Evolutionary conservation across 2,329 filamentous ascomycete species (phyloP).

Genomic region (Paecilomyces formosus): DNA sequence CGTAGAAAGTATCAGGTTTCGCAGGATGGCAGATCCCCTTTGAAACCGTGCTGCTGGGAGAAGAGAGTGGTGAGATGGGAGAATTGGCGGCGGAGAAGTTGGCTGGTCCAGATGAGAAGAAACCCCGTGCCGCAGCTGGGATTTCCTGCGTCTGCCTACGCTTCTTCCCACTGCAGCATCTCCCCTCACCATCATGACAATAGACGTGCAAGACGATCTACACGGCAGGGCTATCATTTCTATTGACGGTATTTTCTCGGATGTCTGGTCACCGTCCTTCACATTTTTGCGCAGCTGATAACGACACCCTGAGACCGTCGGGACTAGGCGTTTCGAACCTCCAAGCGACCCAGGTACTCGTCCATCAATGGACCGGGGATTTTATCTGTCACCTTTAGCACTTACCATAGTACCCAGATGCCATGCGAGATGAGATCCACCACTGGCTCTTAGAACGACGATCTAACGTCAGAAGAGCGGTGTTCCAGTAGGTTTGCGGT

Average conservation of each 20-base stretch:
- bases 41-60: not conserved
- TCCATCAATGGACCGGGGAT: not conserved
- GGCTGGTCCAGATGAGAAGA: not conserved
- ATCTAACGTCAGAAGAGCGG: not conserved
- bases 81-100: not conserved
- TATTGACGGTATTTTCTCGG: slow-evolving; percentile 1
- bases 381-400: not conserved
- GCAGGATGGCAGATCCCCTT: not conserved
- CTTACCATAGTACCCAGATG: not conserved
- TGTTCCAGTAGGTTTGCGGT: not conserved
- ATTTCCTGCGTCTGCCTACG: not conserved
- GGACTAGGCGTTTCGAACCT: not conserved
- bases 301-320: not conserved
- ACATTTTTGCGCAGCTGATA: not conserved
- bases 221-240: not conserved
- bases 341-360: not conserved
- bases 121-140: not conserved
- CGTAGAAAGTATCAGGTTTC: not conserved
- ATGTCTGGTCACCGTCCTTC: not conserved
- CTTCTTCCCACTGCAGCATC: not conserved
- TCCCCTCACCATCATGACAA: slow-evolving; percentile 1
- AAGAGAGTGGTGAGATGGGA: not conserved
- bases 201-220: slow-evolving; percentile 1
- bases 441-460: not conserved
- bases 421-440: slow-evolving; percentile 1